Conservation (phyloP, 2,329 filamentous ascomycete genomes). For the Penicillium sp. region DNA sequence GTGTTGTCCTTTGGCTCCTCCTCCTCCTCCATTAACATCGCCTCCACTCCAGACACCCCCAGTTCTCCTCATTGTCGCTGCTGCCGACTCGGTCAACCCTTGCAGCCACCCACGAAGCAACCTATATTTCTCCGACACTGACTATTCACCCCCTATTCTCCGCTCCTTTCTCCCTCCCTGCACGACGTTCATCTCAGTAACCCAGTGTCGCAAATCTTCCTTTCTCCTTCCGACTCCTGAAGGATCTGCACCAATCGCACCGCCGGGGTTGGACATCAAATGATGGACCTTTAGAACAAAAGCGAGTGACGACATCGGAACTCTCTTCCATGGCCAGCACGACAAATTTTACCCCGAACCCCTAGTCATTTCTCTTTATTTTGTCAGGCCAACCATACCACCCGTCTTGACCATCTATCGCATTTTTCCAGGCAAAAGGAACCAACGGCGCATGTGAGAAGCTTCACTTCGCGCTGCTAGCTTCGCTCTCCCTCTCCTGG, state of each 20-base stretch:
- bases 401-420: slow-evolving; percentile 4
- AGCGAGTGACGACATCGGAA: slow-evolving; percentile 13
- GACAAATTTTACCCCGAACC: slow-evolving; percentile 9
- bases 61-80: not conserved
- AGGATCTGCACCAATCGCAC: not conserved
- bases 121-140: not conserved
- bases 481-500: not conserved
- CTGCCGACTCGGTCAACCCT: not conserved
- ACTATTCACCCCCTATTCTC: not conserved
- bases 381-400: slow-evolving; percentile 1
- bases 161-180: not conserved
- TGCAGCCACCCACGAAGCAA: not conserved
- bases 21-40: not conserved
- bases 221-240: not conserved
- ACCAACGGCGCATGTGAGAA: slow-evolving; percentile 1
- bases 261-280: slow-evolving; percentile 11
- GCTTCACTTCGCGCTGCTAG: not conserved
- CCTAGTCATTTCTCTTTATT: slow-evolving; percentile 9
- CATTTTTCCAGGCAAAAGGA: not conserved
- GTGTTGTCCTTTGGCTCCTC: slow-evolving; percentile 14
- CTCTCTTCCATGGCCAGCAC: slow-evolving; percentile 29
- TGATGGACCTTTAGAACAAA: slow-evolving; percentile 26
- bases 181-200: not conserved
- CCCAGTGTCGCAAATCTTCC: not conserved
- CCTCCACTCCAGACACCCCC: not conserved